These are phyloP conservation scores for Polyplosphaeria fusca DNA, from an alignment of 495 filamentous ascomycete genomes.

Conservation along the genomic window DNA sequence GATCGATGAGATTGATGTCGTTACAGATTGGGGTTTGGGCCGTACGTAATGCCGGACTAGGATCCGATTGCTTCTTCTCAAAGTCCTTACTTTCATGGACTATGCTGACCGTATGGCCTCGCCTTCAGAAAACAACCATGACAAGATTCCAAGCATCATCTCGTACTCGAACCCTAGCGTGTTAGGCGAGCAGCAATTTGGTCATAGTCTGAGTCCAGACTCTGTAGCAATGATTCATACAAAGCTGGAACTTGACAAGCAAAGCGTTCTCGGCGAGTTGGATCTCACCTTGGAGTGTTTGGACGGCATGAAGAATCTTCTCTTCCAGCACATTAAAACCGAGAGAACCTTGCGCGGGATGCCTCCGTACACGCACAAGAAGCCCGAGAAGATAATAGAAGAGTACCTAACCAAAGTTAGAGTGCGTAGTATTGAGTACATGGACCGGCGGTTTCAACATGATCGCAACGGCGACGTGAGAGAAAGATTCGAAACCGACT, in stretches of 20 bases:
- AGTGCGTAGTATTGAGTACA: too few species aligned
- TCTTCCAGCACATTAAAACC: slow-evolving; percentile 13
- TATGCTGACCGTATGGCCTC: too few species aligned
- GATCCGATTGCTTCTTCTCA: too few species aligned
- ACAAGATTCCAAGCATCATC: slow-evolving; percentile 23
- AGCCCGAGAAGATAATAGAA: slow-evolving; percentile 16
- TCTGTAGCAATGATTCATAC: slow-evolving; percentile 21
- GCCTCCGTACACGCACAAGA: slow-evolving; percentile 17
- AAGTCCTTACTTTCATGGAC: too few species aligned
- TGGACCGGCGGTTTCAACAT: too few species aligned
- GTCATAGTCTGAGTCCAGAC: slow-evolving; percentile 8
- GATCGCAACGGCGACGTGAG: too few species aligned
- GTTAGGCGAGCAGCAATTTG: slow-evolving; percentile 17
- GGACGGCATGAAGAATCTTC: slow-evolving; percentile 24
- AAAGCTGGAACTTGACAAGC: slow-evolving; percentile 21
- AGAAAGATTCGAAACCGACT: slow-evolving; percentile 15
- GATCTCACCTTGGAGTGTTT: slow-evolving; percentile 13
- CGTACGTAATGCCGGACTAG: too few species aligned
- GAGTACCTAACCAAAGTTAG: slow-evolving; percentile 25
- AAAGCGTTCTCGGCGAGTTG: slow-evolving; percentile 11
- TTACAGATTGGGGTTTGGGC: slow-evolving; percentile 12
- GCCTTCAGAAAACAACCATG: neutral
- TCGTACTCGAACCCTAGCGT: slow-evolving; percentile 18
- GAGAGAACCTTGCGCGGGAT: neutral
- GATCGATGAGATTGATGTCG: slow-evolving; percentile 16